Evolutionary conservation across 1,284 basidiomycete genomes (phyloP).

Genomic region (Pseudozyma pruni): DNA sequence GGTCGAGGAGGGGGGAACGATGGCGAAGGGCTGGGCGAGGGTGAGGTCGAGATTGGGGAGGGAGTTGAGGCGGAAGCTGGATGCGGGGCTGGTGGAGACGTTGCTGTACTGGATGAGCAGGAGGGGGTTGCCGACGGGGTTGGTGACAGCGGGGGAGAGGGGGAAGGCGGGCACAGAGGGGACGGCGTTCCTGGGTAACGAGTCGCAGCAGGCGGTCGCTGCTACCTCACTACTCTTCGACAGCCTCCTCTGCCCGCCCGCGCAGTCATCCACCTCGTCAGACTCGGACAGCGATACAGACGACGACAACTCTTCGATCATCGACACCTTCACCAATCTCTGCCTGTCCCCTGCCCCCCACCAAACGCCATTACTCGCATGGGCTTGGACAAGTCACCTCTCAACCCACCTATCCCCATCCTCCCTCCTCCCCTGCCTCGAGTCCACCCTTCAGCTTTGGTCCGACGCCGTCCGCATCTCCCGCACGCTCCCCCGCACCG

Average conservation of each 20-base stretch:
- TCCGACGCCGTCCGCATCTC: conserved; percentile 7
- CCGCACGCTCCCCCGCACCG: conserved; percentile 6
- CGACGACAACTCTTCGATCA: not conserved
- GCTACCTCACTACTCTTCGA: conserved; percentile 2
- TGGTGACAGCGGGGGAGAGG: conserved; percentile 19
- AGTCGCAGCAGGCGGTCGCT: conserved; percentile 7
- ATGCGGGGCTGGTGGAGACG: conserved; percentile 12
- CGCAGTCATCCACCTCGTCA: not conserved
- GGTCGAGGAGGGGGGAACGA: not conserved
- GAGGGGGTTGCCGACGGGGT: not conserved
- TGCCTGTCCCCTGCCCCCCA: conserved; percentile 11
- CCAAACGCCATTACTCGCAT: conserved; percentile 24
- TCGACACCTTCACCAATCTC: not conserved
- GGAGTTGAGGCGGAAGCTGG: conserved; percentile 2
- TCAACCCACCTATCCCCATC: not conserved
- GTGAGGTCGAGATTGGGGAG: conserved; percentile 2
- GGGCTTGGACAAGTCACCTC: conserved; percentile 16
- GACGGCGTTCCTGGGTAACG: conserved; percentile 6
- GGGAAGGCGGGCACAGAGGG: conserved; percentile 21
- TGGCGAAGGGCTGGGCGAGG: not conserved
- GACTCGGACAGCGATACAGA: conserved; percentile 4
- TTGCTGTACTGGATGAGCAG: conserved; percentile 4
- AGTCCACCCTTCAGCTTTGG: conserved; percentile 17
- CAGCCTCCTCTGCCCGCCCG: not conserved
- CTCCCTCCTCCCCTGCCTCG: conserved; percentile 3